Base-by-base conservation (phyloP, 192 early-diverging fungal species). In the Physocladia obscura region DNA sequence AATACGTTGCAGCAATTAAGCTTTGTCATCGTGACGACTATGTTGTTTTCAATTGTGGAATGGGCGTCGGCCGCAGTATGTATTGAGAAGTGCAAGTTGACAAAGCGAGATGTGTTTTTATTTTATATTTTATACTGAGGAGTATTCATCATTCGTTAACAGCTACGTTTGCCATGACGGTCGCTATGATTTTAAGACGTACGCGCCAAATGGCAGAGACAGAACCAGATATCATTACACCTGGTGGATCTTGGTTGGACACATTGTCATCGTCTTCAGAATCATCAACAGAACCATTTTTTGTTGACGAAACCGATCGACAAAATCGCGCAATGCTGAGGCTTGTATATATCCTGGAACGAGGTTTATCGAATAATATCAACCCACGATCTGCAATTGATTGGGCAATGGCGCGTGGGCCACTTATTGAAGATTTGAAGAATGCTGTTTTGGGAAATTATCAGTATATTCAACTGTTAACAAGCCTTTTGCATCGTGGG, bases 1-100 rank as follows among this genome's bases (percentile, higher is more conserved):
- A 85, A 57, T 89, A 85, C 59, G 76, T 89, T 0, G 61, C 69
- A 3, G 78, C 79, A 1, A 77, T 89, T 40, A 78, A 80, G 35
- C 44, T 62, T 3, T 57, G 75, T 2, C 59, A 59, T 11, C 62
- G 71, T 0, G 51, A 69, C 1, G 84, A 84, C 63, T 74, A 83
- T 6, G 64, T 88, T 3, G 76, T 89, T 8, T 86, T 89, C 60
- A 86, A 86, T 49, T 89, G 88, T 70, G 88, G 88, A 4, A 84
- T 87, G 81, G 88, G 88, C 8, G 81, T 77, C 17, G 88, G 86
- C 19, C 54, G 88, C 47, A 89, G 80, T 82, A 73, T 2, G 76
- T 57, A 19, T 54, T 26, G 51, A 54, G 40, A 13, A n/a, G 40
- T 13, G 40, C 40, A n/a, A 44, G 40, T 44, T 44, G 11, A 44